Percentiles rank a stretch among this genome's conserved stretches.
Conservation (phyloP, 352 stramenopile genomes). For the Phytophthora sp. region DNA sequence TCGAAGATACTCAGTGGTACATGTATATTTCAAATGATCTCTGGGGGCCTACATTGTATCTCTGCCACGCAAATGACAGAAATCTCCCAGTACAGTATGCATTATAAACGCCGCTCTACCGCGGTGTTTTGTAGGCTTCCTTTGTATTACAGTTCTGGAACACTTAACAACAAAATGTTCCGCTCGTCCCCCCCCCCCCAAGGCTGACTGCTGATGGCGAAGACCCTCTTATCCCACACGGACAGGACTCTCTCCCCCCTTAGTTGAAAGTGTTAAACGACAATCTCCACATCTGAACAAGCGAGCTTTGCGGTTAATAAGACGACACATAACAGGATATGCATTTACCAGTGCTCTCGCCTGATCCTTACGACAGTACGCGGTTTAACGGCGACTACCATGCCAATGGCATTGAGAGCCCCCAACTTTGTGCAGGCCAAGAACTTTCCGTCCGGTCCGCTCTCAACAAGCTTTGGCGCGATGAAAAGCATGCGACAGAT, state of each 20-base stretch:
- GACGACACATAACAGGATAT: conserved; percentile 5
- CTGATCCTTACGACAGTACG: conserved; percentile 7
- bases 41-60: too few species aligned
- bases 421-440: not conserved
- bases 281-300: not conserved
- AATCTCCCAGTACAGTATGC: too few species aligned
- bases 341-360: conserved; percentile 18
- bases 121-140: too few species aligned
- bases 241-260: conserved; percentile 5
- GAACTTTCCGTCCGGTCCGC: conserved; percentile 34
- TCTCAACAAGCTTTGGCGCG: conserved; percentile 40
- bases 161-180: too few species aligned
- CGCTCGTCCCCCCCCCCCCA: too few species aligned
- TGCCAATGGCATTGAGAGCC: not conserved
- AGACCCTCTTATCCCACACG: not conserved
- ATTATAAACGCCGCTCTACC: too few species aligned
- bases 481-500: conserved; percentile 43
- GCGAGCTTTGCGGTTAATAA: not conserved
- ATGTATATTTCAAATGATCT: too few species aligned
- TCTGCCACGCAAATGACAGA: too few species aligned
- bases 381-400: conserved; percentile 17
- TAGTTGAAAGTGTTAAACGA: not conserved
- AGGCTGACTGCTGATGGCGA: too few species aligned
- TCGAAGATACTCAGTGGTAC: too few species aligned
- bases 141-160: too few species aligned